Conservation (phyloP, 768 basidiomycete species). For the Rossbeevera mucosa region DNA sequence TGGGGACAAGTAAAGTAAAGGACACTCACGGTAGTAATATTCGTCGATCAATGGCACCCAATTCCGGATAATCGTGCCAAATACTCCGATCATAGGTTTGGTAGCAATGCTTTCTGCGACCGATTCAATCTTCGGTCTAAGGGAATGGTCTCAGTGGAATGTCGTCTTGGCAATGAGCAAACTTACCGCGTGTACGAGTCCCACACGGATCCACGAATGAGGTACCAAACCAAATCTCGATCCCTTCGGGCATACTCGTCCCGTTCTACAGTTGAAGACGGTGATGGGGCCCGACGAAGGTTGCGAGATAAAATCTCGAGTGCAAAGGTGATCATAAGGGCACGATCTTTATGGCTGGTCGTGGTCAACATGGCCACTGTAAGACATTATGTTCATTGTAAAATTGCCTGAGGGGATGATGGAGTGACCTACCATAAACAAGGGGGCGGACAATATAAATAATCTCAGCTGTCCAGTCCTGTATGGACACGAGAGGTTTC, state of each 20-base stretch:
- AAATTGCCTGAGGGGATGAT: conserved; percentile 9
- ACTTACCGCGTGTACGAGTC: conserved; percentile 65
- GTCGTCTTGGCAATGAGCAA: background rate
- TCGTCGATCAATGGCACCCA: conserved; percentile 89
- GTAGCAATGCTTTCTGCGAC: conserved; percentile 52
- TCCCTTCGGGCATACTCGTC: conserved; percentile 81
- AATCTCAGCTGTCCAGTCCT: conserved; percentile 72
- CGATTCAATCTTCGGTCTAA: conserved; percentile 69
- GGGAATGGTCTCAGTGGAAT: background rate
- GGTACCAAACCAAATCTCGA: conserved; percentile 77
- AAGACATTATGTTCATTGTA: background rate
- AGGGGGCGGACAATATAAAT: conserved; percentile 72
- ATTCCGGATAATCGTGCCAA: conserved; percentile 69
- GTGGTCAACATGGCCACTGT: conserved; percentile 24
- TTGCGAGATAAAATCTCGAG: conserved; percentile 74
- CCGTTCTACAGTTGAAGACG: conserved; percentile 62
- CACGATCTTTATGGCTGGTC: conserved; percentile 40
- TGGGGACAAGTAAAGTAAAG: background rate
- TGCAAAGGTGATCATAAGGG: conserved; percentile 58
- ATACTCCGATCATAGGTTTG: conserved; percentile 61
- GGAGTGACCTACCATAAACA: conserved; percentile 57
- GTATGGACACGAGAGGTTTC: conserved; percentile 52
- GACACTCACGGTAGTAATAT: conserved; percentile 82
- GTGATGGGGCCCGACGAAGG: conserved; percentile 62
- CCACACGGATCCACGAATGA: conserved; percentile 86